phyloP scores from a whole-genome alignment of 305 asterid genomes.

The Fraxinus sp. region DNA sequence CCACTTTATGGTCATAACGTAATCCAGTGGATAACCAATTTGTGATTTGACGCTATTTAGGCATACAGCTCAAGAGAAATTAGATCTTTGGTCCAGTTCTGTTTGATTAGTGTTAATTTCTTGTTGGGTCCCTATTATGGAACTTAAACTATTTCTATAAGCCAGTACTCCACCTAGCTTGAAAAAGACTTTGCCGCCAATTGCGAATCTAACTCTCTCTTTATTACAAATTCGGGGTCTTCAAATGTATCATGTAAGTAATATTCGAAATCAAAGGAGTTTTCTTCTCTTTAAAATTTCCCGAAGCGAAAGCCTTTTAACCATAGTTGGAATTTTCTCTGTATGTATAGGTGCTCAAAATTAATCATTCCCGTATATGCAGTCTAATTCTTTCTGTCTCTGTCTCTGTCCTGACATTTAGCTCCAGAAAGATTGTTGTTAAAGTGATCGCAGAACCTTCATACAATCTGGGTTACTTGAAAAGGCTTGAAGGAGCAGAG shows the following conservation, averaged over 20 bases:
- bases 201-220: not conserved
- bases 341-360: not conserved
- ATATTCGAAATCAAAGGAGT: not conserved
- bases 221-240: not conserved
- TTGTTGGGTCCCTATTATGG: constrained; percentile 12
- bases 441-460: not conserved
- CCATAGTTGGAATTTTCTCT: not conserved
- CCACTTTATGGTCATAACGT: not conserved
- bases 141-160: not conserved
- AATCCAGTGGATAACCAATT: not conserved
- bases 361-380: not conserved
- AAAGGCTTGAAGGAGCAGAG: not conserved
- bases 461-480: not conserved
- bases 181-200: not conserved
- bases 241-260: not conserved
- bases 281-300: not conserved
- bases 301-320: not conserved
- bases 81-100: not conserved
- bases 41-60: not conserved
- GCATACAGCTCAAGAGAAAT: not conserved
- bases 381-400: not conserved
- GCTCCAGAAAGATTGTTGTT: not conserved
- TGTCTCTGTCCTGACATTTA: not conserved
- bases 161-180: not conserved
- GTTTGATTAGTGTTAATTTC: not conserved